These are phyloP conservation scores for Pyrus betulifolia DNA, from an alignment of 306 rosid genomes.

Conservation along the genomic window DNA sequence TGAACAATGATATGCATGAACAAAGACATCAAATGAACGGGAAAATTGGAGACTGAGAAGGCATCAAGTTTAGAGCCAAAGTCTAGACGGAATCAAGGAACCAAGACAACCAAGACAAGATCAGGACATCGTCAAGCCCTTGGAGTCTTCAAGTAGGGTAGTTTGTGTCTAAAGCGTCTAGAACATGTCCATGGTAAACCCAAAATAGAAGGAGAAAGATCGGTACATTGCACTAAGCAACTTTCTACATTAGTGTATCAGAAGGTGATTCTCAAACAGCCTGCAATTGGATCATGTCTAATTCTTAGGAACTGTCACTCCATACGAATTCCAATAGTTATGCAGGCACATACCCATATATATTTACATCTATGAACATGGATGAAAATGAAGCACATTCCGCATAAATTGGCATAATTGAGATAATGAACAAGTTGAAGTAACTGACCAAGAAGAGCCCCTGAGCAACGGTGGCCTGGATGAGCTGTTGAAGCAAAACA, in stretches of 20 bases:
- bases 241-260: background rate
- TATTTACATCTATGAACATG: background rate
- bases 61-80: background rate
- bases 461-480: constrained; percentile 72
- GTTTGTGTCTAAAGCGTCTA: background rate
- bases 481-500: constrained; percentile 77
- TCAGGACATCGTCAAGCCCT: background rate
- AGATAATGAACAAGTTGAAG: background rate
- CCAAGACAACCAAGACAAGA: background rate
- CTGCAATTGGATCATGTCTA: background rate
- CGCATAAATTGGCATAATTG: background rate
- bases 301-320: background rate
- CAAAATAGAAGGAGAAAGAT: background rate
- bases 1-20: background rate
- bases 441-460: constrained; percentile 57
- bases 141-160: background rate
- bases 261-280: background rate
- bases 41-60: background rate
- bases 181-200: background rate
- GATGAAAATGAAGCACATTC: background rate
- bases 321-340: background rate
- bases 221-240: background rate
- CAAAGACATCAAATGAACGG: background rate
- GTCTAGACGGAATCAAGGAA: background rate
- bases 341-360: background rate